A percentile compares a stretch with the other conserved stretches of the same genome.
These are phyloP conservation scores for Paracorniculantispora psalliotae DNA, from an alignment of 2,329 filamentous ascomycete species.

Conservation along the genomic window DNA sequence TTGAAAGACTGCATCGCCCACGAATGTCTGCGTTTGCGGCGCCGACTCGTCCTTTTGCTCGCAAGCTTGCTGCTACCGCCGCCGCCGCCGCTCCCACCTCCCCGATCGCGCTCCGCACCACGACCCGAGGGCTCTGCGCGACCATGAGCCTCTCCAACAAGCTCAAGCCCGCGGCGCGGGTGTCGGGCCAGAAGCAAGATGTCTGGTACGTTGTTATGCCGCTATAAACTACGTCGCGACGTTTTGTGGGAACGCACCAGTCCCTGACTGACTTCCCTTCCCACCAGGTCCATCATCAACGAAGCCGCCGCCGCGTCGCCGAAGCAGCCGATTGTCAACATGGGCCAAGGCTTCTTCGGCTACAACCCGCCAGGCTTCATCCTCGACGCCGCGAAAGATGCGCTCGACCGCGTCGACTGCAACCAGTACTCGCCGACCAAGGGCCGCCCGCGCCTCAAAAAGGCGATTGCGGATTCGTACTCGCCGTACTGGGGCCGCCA, in stretches of 20 bases:
- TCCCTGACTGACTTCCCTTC: background rate
- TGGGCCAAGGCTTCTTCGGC: slow-evolving; percentile 69
- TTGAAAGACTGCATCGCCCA: too few species aligned
- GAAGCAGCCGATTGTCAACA: slow-evolving; percentile 59
- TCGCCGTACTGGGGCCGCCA: slow-evolving; percentile 78
- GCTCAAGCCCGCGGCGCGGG: slow-evolving; percentile 46
- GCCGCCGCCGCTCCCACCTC: background rate
- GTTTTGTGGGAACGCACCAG: background rate
- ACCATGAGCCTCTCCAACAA: slow-evolving; percentile 40
- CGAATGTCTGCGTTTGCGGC: slow-evolving; percentile 5
- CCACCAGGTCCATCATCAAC: slow-evolving; percentile 61
- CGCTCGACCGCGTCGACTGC: slow-evolving; percentile 87
- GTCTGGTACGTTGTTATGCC: slow-evolving; percentile 39
- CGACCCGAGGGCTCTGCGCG: slow-evolving; percentile 22
- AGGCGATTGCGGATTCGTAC: slow-evolving; percentile 91
- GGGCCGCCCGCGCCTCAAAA: slow-evolving; percentile 83
- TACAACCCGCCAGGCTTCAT: slow-evolving; percentile 94
- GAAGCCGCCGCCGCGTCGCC: slow-evolving; percentile 60
- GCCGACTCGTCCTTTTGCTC: background rate
- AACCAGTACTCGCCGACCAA: slow-evolving; percentile 98
- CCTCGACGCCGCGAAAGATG: slow-evolving; percentile 82
- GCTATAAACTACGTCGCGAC: background rate
- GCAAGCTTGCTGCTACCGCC: slow-evolving; percentile 1
- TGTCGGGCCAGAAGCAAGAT: slow-evolving; percentile 46
- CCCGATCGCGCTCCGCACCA: background rate